phyloP scores from a whole-genome alignment of 352 stramenopile species.

The Phytophthora rubi region DNA sequence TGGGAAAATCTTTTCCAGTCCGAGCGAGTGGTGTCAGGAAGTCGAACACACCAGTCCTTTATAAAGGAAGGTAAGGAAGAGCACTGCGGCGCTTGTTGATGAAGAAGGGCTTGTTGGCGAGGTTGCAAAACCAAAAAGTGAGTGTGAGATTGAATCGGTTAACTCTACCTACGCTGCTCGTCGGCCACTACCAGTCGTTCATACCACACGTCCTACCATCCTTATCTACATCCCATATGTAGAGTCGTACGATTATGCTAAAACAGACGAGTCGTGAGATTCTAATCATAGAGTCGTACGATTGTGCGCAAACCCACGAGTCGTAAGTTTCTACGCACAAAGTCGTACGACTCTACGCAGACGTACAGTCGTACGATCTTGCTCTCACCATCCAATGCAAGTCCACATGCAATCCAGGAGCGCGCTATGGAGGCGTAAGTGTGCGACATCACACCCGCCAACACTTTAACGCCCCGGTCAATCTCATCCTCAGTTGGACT shows the following conservation, averaged over 20 bases:
- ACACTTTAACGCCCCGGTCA: neutral
- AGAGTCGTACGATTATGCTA: too few species aligned
- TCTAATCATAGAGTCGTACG: neutral
- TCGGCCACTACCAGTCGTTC: neutral
- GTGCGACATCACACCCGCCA: neutral
- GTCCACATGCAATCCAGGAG: neutral
- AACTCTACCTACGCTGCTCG: neutral
- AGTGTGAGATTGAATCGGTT: slow-evolving; percentile 1
- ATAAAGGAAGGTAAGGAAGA: slow-evolving; percentile 1
- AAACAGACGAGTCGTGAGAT: too few species aligned
- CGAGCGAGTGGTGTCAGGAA: too few species aligned
- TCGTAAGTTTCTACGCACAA: neutral
- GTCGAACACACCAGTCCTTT: too few species aligned
- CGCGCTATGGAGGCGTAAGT: neutral
- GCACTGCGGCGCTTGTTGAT: neutral
- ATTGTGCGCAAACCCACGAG: neutral
- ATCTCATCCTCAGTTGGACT: too few species aligned
- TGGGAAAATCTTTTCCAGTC: too few species aligned
- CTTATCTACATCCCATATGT: neutral
- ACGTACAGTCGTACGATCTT: neutral
- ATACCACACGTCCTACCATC: neutral
- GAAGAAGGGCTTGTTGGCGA: slow-evolving; percentile 2
- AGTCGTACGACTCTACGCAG: neutral
- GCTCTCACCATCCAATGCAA: neutral
- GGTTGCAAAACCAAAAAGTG: slow-evolving; percentile 1